phyloP scores from a whole-genome alignment of 148 eudicot genomes.

The Tetragonia tetragonoides region DNA sequence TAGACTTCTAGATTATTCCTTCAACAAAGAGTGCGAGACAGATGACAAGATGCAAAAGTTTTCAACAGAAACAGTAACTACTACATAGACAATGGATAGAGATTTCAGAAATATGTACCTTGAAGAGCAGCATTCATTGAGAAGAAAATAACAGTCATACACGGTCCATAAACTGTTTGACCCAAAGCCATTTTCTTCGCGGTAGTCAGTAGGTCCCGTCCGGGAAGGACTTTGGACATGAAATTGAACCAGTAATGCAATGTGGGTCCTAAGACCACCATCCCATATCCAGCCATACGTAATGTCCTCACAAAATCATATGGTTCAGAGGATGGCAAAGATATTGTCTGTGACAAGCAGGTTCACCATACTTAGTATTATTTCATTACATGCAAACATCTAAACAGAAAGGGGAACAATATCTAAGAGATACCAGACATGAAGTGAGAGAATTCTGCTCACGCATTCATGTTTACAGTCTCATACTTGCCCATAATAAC shows the following conservation, averaged over 20 bases:
- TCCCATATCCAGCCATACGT: constrained; percentile 90
- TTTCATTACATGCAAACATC: not conserved
- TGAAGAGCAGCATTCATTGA: constrained; percentile 79
- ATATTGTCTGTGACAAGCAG: constrained; percentile 50
- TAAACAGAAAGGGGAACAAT: too few relatives aligned
- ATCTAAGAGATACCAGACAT: not conserved
- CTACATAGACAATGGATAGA: not conserved
- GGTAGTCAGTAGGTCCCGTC: constrained; percentile 64
- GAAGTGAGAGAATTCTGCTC: not conserved
- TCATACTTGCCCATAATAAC: not conserved
- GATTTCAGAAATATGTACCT: constrained; percentile 41
- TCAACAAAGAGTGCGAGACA: not conserved
- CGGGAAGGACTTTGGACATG: constrained; percentile 62
- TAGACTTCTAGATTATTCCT: too few relatives aligned
- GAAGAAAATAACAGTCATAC: constrained; percentile 77
- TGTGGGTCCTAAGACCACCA: constrained; percentile 77
- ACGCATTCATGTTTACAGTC: not conserved
- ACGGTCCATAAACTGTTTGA: constrained; percentile 74
- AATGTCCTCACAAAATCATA: constrained; percentile 65
- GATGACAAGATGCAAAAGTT: not conserved
- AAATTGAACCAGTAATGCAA: constrained; percentile 91
- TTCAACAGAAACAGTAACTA: not conserved
- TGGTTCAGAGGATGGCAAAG: constrained; percentile 44
- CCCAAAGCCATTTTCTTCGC: constrained; percentile 77
- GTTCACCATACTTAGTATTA: not conserved